Conservation (phyloP, 108 stramenopile species). For the Aureococcus anophagefferens region DNA sequence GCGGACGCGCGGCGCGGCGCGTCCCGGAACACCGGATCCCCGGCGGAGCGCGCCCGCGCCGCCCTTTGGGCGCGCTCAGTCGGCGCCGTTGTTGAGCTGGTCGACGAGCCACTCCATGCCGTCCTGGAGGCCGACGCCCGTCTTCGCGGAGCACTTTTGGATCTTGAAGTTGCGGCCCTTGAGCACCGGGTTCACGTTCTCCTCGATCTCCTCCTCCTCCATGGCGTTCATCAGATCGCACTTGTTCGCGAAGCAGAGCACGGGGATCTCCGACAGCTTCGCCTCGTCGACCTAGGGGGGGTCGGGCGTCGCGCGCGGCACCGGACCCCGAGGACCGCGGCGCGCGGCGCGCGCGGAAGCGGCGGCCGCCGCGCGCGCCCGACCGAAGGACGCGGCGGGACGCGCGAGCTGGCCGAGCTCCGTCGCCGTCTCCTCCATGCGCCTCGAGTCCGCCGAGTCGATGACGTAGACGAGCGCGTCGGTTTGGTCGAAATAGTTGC, state of each 20-base stretch:
- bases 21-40: no score
- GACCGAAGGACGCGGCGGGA: no score
- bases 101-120: conserved; percentile 47
- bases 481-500: conserved; percentile 54
- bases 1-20: no score
- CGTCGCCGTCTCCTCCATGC: conserved; percentile 43
- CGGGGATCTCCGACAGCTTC: conserved; percentile 47
- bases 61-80: no score
- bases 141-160: conserved; percentile 57
- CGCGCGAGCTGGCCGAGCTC: conserved; percentile 38
- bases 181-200: conserved; percentile 25
- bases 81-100: not conserved
- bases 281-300: conserved; percentile 49
- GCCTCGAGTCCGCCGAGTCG: conserved; percentile 33
- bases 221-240: conserved; percentile 54
- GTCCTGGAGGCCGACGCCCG: conserved; percentile 55
- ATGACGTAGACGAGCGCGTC: conserved; percentile 50
- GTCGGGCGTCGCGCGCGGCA: no score
- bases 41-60: no score
- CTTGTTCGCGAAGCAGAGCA: conserved; percentile 61
- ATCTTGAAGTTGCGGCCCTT: conserved; percentile 29
- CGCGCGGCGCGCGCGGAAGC: no score
- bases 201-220: conserved; percentile 47
- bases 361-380: no score
- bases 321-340: no score